phyloP scores from a whole-genome alignment of 805 yeast genomes.

The Teunomyces aglyptinius region DNA sequence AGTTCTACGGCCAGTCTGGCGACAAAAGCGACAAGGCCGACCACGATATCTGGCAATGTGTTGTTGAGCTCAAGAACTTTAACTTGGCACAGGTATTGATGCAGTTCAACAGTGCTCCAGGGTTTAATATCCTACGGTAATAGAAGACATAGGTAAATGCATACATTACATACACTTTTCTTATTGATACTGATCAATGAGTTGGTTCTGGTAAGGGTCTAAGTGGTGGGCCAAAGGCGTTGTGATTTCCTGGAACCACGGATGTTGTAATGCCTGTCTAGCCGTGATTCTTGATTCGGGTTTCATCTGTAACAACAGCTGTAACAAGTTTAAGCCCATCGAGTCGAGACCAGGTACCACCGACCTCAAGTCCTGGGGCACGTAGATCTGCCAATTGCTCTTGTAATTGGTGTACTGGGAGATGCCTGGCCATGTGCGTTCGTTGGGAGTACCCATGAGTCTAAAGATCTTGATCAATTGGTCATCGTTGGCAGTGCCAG shows the following conservation, averaged over 20 bases:
- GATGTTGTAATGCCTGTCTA: conserved; percentile 62
- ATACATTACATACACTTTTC: background rate
- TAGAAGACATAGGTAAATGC: background rate
- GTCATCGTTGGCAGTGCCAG: conserved; percentile 95
- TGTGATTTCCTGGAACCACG: conserved; percentile 79
- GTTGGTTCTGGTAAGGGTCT: conserved; percentile 32
- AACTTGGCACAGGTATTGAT: conserved; percentile 13
- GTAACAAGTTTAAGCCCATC: conserved; percentile 65
- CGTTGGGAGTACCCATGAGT: conserved; percentile 95
- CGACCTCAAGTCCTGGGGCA: conserved; percentile 79
- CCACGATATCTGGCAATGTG: conserved; percentile 11
- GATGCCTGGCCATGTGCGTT: conserved; percentile 96
- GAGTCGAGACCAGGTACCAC: conserved; percentile 69
- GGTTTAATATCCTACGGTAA: conserved; percentile 3
- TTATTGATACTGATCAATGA: conserved; percentile 9
- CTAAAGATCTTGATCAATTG: conserved; percentile 89
- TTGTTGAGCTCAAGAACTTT: conserved; percentile 11
- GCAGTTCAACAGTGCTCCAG: conserved; percentile 11
- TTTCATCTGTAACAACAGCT: conserved; percentile 57
- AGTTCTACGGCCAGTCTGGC: conserved; percentile 5
- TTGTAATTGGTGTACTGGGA: conserved; percentile 85
- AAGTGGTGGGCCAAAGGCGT: conserved; percentile 35
- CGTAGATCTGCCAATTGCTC: conserved; percentile 77
- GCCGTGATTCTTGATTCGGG: conserved; percentile 62
- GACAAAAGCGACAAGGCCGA: conserved; percentile 2